A percentile compares a stretch with the other conserved stretches of the same genome.
These are phyloP conservation scores for Polychaeton citri DNA, from an alignment of 2,329 filamentous ascomycete genomes.

Conservation along the genomic window DNA sequence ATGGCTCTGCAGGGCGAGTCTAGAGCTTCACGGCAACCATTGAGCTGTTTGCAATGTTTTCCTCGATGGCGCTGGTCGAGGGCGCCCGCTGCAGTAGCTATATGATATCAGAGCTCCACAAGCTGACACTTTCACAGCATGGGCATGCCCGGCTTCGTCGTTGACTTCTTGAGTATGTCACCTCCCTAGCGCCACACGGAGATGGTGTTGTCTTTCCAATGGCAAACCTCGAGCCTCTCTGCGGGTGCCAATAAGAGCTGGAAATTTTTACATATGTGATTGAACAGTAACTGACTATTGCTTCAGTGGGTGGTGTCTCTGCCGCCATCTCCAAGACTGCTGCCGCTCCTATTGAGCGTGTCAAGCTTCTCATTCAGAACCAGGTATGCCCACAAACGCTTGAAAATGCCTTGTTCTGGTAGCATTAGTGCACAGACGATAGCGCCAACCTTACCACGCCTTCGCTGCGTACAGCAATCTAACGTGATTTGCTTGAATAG, in stretches of 20 bases:
- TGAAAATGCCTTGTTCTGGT: no score
- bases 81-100: no score
- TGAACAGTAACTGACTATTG: background rate
- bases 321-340: constrained; percentile 99
- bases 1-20: constrained; percentile 7
- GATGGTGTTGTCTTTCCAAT: constrained; percentile 2
- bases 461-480: no score
- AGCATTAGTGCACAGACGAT: no score
- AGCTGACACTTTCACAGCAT: constrained; percentile 7
- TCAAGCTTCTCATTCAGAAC: constrained; percentile 99
- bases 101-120: no score
- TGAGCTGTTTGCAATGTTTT: no score
- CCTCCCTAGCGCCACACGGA: background rate
- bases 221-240: no score
- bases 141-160: constrained; percentile 58
- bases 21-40: no score
- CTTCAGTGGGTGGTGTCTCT: constrained; percentile 84
- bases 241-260: constrained; percentile 22
- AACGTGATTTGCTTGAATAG: constrained; percentile 33
- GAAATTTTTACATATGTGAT: no score
- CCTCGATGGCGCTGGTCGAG: constrained; percentile 3
- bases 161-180: constrained; percentile 96
- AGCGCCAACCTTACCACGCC: no score
- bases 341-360: constrained; percentile 99
- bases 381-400: constrained; percentile 91